Conservation (phyloP, 192 early-diverging fungal species). For the Haplosporangium gracile region DNA sequence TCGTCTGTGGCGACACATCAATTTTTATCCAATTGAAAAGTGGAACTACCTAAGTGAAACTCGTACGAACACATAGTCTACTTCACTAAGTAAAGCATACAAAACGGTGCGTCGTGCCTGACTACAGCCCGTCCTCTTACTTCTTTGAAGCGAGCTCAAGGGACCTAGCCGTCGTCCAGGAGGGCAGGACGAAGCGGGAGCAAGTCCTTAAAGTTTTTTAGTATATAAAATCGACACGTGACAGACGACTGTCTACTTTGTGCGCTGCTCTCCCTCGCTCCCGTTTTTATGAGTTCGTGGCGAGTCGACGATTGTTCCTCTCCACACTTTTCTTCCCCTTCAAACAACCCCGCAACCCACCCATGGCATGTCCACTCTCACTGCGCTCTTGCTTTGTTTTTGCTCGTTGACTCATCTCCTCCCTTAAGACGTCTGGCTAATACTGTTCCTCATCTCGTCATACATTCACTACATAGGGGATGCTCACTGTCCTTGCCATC, state of each 20-base stretch:
- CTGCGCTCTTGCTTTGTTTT: background rate
- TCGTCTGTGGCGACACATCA: too few relatives aligned
- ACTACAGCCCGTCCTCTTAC: too few relatives aligned
- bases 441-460: background rate
- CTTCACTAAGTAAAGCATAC: too few relatives aligned
- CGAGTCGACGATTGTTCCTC: background rate
- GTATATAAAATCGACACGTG: background rate
- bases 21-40: too few relatives aligned
- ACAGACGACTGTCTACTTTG: background rate
- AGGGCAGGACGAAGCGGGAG: too few relatives aligned
- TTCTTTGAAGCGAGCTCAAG: too few relatives aligned
- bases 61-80: too few relatives aligned
- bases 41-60: too few relatives aligned
- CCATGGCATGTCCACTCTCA: slow-evolving; percentile 11
- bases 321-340: slow-evolving; percentile 1
- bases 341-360: background rate
- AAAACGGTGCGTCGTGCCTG: too few relatives aligned
- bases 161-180: too few relatives aligned
- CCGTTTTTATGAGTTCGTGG: background rate
- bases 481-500: slow-evolving; percentile 47
- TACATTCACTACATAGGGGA: slow-evolving; percentile 10
- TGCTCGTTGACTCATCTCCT: background rate
- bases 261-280: too few relatives aligned
- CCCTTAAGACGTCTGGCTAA: background rate
- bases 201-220: too few relatives aligned